Evolutionary conservation across 345 rosid species (phyloP), one percentile per base, ranked within the genome.

Genomic region (Salix dunnii): DNA sequence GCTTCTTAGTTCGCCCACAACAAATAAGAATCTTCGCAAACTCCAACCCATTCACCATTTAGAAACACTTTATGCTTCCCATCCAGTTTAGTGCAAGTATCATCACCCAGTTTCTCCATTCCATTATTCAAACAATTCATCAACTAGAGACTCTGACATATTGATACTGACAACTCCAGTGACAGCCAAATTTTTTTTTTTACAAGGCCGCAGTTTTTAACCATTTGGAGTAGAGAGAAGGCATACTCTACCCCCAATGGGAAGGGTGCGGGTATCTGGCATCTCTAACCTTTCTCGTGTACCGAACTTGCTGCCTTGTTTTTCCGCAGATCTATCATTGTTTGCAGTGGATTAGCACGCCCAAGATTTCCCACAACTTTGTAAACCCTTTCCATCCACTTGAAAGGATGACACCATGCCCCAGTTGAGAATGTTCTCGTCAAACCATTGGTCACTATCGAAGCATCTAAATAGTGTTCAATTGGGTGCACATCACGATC

Each of bases 181-280:
- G 74, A 77, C 84, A 64, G 94, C 87, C 79, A 95, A 77, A 73
- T 93, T 95, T 84, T 95, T 95, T 49, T n/a, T n/a, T n/a, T n/a
- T n/a, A 95, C 98, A 65, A 95, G 99, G 60, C 99, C 99, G 84
- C 99, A 95, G 74, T 95, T 93, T 86, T 95, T 97, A 68, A n/a
- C 97, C 99, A 84, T 93, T 97, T 10, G 99, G 94, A 23, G 97
- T 95, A n/a, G 99, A 93, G 63, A 93, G 85, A 84, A 93, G 90
- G 87, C 99, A 93, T 73, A 90, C 90, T 84, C 89, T 91, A 73
- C 99, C 99, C 98, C 99, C n/a, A 91, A 71, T 95, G 99, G 74
- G 99, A 93, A 72, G 99, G 99, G 81, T 91, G 97, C 79, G 98
- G 98, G 76, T 90, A 95, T 91, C 99, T 83, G 5, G 99, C 97